Percentiles rank a stretch among this genome's conserved stretches.
Conservation (phyloP, 208 protist species). For the Leishmania guyanensis region DNA sequence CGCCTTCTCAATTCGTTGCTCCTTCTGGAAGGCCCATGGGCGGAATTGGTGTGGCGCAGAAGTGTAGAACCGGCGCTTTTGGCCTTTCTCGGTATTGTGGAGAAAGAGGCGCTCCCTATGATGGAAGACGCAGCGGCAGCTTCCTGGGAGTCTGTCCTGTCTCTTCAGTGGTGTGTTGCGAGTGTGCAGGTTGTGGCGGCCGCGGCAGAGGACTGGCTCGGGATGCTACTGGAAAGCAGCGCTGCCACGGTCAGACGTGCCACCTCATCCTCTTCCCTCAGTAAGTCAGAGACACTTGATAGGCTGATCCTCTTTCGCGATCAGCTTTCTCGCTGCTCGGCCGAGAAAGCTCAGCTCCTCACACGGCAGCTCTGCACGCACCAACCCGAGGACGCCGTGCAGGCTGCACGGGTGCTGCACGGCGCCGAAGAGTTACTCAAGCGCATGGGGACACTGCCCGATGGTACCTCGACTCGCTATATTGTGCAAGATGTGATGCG, state of each 20-base stretch:
- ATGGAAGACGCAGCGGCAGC: not conserved
- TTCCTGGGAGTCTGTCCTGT: slow-evolving; percentile 23
- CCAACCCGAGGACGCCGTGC: not conserved
- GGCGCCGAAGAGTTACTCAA: slow-evolving; percentile 15
- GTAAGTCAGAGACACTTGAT: slow-evolving; percentile 23
- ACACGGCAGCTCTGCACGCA: slow-evolving; percentile 18
- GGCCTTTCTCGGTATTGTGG: slow-evolving; percentile 17
- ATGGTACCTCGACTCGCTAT: slow-evolving; percentile 16
- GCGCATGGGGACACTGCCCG: slow-evolving; percentile 18
- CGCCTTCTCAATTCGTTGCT: slow-evolving; percentile 45
- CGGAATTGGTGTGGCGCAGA: slow-evolving; percentile 15
- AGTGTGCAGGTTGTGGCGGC: slow-evolving; percentile 27
- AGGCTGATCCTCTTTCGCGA: slow-evolving; percentile 25
- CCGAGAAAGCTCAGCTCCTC: slow-evolving; percentile 15
- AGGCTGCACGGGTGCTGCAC: slow-evolving; percentile 12
- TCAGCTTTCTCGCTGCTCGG: slow-evolving; percentile 14
- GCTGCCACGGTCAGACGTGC: not conserved
- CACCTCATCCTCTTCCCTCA: not conserved
- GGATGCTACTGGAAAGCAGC: slow-evolving; percentile 31
- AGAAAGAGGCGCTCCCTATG: slow-evolving; percentile 12
- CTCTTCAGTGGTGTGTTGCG: slow-evolving; percentile 26
- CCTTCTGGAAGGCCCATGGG: slow-evolving; percentile 14
- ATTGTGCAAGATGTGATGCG: slow-evolving; percentile 17
- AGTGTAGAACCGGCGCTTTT: slow-evolving; percentile 29
- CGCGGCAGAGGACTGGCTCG: slow-evolving; percentile 41